Evolutionary conservation across 2,329 filamentous ascomycete genomes (phyloP).

Genomic region (Trichoderma pleuroti): DNA sequence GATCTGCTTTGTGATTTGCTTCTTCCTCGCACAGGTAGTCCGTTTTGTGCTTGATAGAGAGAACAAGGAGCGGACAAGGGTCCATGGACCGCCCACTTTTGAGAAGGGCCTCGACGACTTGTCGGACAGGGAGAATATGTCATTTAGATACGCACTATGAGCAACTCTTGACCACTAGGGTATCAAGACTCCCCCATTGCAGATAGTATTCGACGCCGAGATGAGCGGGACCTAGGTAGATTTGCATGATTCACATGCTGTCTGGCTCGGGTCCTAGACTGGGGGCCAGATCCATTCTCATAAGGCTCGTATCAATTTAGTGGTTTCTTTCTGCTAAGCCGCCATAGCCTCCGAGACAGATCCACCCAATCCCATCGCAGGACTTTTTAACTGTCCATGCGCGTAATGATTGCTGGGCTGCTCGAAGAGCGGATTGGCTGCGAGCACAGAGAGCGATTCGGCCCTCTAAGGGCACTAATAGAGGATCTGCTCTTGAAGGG

Average conservation of each 20-base stretch:
- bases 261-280: not conserved
- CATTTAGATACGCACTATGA: not conserved
- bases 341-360: not conserved
- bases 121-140: not conserved
- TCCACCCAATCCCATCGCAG: not conserved
- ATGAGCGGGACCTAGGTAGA: not conserved
- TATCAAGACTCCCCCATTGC: not conserved
- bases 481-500: not conserved
- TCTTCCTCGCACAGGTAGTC: not conserved
- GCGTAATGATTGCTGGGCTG: not conserved
- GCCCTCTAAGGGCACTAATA: not conserved
- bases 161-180: not conserved
- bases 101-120: not conserved
- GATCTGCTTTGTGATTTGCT: not conserved
- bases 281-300: not conserved
- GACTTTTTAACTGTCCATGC: not conserved
- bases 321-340: not conserved
- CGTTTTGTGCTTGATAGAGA: not conserved
- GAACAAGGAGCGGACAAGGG: not conserved
- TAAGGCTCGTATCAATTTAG: not conserved
- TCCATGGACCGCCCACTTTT: slow-evolving; percentile 2
- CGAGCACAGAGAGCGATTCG: not conserved
- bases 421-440: not conserved
- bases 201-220: not conserved
- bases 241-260: not conserved